These are phyloP conservation scores for Metschnikowia proteae DNA, from an alignment of 805 yeast species.

Conservation along the genomic window DNA sequence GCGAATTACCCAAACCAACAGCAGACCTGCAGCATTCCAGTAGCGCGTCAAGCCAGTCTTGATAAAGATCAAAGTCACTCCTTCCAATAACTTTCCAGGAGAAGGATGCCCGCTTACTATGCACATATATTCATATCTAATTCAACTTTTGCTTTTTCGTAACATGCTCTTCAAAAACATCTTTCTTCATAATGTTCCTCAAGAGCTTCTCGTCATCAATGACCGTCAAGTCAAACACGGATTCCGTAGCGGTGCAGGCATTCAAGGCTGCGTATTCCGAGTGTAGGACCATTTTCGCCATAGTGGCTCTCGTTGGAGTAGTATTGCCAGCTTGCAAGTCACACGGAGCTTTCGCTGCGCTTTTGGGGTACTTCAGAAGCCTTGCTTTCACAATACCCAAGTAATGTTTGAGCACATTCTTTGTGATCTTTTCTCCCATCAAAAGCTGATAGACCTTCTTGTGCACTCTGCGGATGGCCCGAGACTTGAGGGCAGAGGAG, in stretches of 20 bases:
- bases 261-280: conserved; percentile 54
- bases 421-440: conserved; percentile 49
- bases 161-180: conserved; percentile 14
- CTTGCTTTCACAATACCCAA: conserved; percentile 31
- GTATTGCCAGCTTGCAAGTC: background rate
- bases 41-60: background rate
- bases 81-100: background rate
- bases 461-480: conserved; percentile 45
- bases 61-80: background rate
- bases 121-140: conserved; percentile 7
- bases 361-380: conserved; percentile 47
- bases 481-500: conserved; percentile 19
- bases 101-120: background rate
- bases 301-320: conserved; percentile 15
- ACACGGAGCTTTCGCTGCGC: conserved; percentile 14
- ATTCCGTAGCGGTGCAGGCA: conserved; percentile 31
- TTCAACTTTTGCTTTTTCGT: conserved; percentile 19
- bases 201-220: conserved; percentile 60
- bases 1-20: background rate
- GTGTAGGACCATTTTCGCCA: conserved; percentile 55
- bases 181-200: conserved; percentile 55
- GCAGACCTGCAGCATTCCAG: background rate
- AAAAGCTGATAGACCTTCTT: conserved; percentile 61
- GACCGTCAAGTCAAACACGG: conserved; percentile 33
- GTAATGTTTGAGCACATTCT: conserved; percentile 27